These are phyloP conservation scores for Saraca asoca DNA, from an alignment of 331 rosid species.

Conservation along the genomic window DNA sequence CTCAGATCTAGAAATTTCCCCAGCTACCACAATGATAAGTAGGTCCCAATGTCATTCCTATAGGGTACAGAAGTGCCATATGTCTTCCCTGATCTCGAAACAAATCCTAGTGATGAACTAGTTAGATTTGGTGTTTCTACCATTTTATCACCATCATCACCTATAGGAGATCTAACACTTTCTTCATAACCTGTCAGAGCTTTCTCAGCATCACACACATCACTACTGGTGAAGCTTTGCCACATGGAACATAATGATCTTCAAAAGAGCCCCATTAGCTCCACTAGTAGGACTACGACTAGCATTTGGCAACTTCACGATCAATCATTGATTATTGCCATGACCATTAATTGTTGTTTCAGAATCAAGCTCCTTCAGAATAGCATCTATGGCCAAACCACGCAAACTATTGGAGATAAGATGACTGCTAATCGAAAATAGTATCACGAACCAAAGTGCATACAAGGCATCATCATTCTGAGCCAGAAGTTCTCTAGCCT, in stretches of 20 bases:
- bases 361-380: constrained; percentile 55
- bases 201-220: constrained; percentile 55
- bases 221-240: constrained; percentile 65
- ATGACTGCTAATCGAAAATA: too few relatives aligned
- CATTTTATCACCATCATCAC: constrained; percentile 47
- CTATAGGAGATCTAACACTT: constrained; percentile 47
- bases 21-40: constrained; percentile 87
- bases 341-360: constrained; percentile 47
- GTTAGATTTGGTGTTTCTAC: constrained; percentile 48
- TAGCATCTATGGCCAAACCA: constrained; percentile 52
- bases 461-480: too few relatives aligned
- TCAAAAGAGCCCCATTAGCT: too few relatives aligned
- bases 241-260: constrained; percentile 37
- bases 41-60: constrained; percentile 74
- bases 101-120: constrained; percentile 48
- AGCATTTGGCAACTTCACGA: constrained; percentile 66
- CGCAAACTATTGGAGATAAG: constrained; percentile 67
- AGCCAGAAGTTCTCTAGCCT: too few relatives aligned
- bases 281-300: constrained; percentile 73
- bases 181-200: constrained; percentile 50
- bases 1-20: constrained; percentile 72
- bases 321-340: constrained; percentile 56
- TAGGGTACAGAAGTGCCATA: constrained; percentile 52
- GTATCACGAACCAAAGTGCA: too few relatives aligned
- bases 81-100: constrained; percentile 53